These are phyloP conservation scores for Cryptosporidium ubiquitum DNA, from an alignment of 169 alveolate genomes.

Conservation along the genomic window DNA sequence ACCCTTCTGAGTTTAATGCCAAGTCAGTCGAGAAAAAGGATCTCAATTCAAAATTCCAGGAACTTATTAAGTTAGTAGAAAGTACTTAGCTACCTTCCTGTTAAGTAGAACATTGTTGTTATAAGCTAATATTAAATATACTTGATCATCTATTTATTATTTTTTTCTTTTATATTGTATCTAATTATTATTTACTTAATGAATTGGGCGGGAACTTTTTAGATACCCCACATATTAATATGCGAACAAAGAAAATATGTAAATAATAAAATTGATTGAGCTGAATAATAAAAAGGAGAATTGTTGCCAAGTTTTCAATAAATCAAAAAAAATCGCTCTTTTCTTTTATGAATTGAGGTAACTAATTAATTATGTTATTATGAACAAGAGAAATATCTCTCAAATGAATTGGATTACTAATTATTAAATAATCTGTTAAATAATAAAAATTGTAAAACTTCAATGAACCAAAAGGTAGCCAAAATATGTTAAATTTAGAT, in stretches of 20 bases:
- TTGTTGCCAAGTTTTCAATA: not conserved
- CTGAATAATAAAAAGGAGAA: too few species aligned
- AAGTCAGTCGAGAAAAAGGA: not conserved
- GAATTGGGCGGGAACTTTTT: not conserved
- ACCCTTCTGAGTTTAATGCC: not conserved
- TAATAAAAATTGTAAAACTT: not conserved
- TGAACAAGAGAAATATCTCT: not conserved
- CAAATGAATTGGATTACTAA: not conserved
- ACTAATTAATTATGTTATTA: not conserved
- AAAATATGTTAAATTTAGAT: not conserved
- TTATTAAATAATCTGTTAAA: not conserved
- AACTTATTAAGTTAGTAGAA: not conserved
- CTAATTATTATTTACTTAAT: not conserved
- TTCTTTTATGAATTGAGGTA: too few species aligned
- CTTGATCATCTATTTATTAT: not conserved
- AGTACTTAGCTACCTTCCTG: not conserved
- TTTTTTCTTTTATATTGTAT: not conserved
- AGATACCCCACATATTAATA: conserved; percentile 1
- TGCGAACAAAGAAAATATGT: not conserved
- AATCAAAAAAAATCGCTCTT: too few species aligned
- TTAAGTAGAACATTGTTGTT: not conserved
- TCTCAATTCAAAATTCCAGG: not conserved
- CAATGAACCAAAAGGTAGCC: not conserved
- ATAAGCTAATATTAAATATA: not conserved
- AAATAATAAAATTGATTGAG: not conserved